phyloP scores from a whole-genome alignment of 805 yeast species.

The Tetrapisispora namnaoensis region DNA sequence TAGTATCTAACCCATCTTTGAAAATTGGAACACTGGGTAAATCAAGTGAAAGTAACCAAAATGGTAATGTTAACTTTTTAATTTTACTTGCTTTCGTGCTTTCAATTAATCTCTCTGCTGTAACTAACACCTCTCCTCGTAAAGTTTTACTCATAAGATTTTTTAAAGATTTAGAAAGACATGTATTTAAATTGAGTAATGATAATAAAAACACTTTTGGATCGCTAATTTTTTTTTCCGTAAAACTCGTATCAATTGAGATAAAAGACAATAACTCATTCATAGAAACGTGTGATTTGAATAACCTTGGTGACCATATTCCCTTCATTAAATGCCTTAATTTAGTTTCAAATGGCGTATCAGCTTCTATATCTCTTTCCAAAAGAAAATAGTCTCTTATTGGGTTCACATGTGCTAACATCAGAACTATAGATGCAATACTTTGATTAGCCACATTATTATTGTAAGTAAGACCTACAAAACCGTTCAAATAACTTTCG shows the following conservation, averaged over 20 bases:
- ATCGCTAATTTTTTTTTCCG: conserved; percentile 24
- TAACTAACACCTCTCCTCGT: conserved; percentile 43
- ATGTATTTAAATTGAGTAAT: conserved; percentile 42
- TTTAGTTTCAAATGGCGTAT: conserved; percentile 33
- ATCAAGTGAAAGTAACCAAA: conserved; percentile 40
- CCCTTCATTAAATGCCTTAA: conserved; percentile 43
- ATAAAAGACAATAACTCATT: conserved; percentile 49
- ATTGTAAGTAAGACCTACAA: conserved; percentile 48
- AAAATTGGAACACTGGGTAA: conserved; percentile 51
- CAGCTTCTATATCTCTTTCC: conserved; percentile 6
- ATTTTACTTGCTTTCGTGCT: conserved; percentile 6
- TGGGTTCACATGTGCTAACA: conserved; percentile 42
- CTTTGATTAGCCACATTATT: conserved; percentile 35
- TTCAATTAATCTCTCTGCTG: conserved; percentile 5
- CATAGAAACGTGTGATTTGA: conserved; percentile 55
- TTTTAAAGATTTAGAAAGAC: conserved; percentile 23
- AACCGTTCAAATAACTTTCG: conserved; percentile 48
- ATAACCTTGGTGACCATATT: conserved; percentile 53
- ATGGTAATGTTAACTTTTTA: conserved; percentile 10
- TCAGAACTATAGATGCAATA: conserved; percentile 47
- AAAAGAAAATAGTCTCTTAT: conserved; percentile 41
- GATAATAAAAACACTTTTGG: conserved; percentile 54
- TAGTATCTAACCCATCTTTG: conserved; percentile 36
- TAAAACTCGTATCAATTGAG: conserved; percentile 17
- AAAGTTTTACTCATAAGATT: conserved; percentile 28